A percentile compares a stretch with the other conserved stretches of the same genome.
phyloP scores from a whole-genome alignment of 176 grass and related monocot species.

The Raddia guianensis region DNA sequence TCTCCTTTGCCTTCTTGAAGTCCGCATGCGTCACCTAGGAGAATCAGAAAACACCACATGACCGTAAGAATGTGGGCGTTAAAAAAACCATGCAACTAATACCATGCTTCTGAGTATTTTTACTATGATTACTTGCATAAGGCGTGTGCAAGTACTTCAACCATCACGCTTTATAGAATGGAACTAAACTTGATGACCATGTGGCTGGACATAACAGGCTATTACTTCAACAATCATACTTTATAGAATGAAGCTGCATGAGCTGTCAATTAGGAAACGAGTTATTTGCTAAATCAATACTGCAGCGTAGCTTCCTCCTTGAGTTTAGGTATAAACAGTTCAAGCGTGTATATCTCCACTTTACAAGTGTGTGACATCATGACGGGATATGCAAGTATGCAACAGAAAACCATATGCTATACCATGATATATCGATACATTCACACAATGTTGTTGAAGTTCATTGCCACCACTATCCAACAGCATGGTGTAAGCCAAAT shows the following conservation, averaged over 20 bases:
- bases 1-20: conserved; percentile 98
- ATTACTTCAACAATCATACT: background rate
- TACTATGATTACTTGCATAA: background rate
- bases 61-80: background rate
- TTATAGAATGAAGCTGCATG: background rate
- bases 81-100: background rate
- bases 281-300: background rate
- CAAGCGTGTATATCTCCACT: background rate
- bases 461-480: background rate
- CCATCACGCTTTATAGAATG: too few relatives aligned
- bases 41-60: conserved; percentile 18
- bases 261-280: background rate
- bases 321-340: background rate
- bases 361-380: background rate
- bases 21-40: conserved; percentile 76
- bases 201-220: background rate
- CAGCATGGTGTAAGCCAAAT: background rate
- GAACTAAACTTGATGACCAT: background rate
- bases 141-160: background rate
- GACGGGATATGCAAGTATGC: background rate
- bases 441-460: background rate
- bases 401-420: background rate
- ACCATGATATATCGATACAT: conserved; percentile 4
- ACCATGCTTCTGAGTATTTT: background rate
- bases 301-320: background rate